Evolutionary conservation across 1,139 yeast genomes (phyloP), one percentile per base, ranked within the genome.

Genomic region (Eremothecium cymbalariae): DNA sequence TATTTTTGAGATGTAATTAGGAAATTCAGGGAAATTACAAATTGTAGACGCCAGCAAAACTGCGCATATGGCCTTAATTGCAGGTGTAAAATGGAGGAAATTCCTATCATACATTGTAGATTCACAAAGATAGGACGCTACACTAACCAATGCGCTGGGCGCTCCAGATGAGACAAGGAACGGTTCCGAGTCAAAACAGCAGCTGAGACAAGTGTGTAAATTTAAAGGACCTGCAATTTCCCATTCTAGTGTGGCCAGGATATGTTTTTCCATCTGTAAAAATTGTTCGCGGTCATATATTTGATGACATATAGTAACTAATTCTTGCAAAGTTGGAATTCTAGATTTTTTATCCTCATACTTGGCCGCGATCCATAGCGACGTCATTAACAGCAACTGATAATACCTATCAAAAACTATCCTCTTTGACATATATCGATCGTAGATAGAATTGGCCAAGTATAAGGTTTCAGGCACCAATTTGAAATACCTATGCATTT

Each of bases 321-420:
- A 70, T 51, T 86, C 95, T 36, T 73, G 69, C 37, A 86, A 67
- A 1, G 90, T 77, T 19, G 96, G 95, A 3, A 85, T 86, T 38
- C 84, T 65, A 39, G 75, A 70, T 61, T 88, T 88, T 54, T 82
- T 82, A 59, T 86, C 96, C 53, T 84, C 86, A 58, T 82, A 84
- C 60, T 90, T 90, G 36, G 94, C 85, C 6, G 97, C 95, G 31
- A 90, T 76, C 96, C 97, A 88, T 37, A 90, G 67, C 4, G 95
- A 84, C 2, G 95, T 81, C 51, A 95, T 82, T 2, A 95, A 95
- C 9, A 90, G 90, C 43, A 90, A 65, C 57, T 88, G 96, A 57
- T 85, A 86, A 57, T 90, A 97, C 46, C 86, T 76, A 53, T 82
- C 83, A 61, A 80, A 83, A n/a, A 88, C 94, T 13, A 88, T 80